Percentiles rank a stretch among this genome's conserved stretches.
Conservation (phyloP, 345 rosid genomes). For the Draba incana region DNA sequence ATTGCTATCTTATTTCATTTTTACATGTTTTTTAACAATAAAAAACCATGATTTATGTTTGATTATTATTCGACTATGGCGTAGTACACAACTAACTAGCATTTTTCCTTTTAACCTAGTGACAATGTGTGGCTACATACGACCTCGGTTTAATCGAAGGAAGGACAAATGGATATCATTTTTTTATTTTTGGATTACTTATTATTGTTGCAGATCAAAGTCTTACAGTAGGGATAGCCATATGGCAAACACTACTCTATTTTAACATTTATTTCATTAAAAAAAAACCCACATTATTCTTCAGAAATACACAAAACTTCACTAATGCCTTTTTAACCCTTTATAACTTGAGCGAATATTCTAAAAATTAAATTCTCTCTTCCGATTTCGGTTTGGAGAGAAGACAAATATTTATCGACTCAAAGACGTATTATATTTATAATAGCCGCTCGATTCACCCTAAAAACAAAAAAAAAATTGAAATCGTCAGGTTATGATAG, state of each 20-base stretch:
- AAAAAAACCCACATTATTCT: not conserved
- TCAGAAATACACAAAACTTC: slow-evolving; percentile 2
- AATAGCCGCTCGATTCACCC: too few relatives aligned
- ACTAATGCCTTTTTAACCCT: not conserved
- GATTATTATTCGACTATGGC: not conserved
- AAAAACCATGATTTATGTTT: not conserved
- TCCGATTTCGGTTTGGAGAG: too few relatives aligned
- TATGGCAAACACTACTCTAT: slow-evolving; percentile 25
- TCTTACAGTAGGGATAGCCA: slow-evolving; percentile 29
- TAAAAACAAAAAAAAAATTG: not conserved
- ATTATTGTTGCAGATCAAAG: slow-evolving; percentile 27
- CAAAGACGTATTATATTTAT: too few relatives aligned
- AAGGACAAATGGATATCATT: slow-evolving; percentile 28
- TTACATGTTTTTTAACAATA: too few relatives aligned
- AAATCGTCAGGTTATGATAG: not conserved
- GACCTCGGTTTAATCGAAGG: slow-evolving; percentile 49
- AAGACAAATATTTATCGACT: slow-evolving; percentile 1
- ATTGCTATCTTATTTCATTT: too few relatives aligned
- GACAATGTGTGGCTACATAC: not conserved
- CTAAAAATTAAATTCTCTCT: too few relatives aligned
- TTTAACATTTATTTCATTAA: not conserved
- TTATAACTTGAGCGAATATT: too few relatives aligned
- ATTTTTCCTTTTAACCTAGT: not conserved
- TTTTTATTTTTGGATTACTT: slow-evolving; percentile 18
- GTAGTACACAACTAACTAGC: too few relatives aligned